phyloP scores from a whole-genome alignment of 164 flowering plant genomes.

The Vitis rupestris region DNA sequence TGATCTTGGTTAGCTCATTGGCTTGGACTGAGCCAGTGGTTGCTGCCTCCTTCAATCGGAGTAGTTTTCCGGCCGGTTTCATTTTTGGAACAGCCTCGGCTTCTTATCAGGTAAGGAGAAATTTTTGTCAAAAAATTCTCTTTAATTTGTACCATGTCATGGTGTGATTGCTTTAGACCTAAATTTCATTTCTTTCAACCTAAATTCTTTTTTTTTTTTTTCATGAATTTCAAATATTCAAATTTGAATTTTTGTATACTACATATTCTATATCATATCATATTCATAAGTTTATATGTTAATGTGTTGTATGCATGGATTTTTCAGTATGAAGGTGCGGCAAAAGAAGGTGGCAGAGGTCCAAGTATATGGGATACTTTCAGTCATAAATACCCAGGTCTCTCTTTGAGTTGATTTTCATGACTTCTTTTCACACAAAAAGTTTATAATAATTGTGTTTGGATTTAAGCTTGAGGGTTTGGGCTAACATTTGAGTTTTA shows the following conservation, averaged over 20 bases:
- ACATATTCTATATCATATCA: neutral
- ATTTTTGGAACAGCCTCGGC: slow-evolving; percentile 28
- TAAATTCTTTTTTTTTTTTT: neutral
- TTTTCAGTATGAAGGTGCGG: slow-evolving; percentile 27
- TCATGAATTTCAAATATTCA: neutral
- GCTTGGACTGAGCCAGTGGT: no score
- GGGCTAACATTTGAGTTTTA: no score
- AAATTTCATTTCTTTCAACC: neutral
- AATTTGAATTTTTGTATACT: neutral
- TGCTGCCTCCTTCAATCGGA: slow-evolving; percentile 12
- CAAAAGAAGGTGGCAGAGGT: slow-evolving; percentile 6
- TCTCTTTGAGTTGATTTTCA: neutral
- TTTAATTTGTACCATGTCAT: neutral
- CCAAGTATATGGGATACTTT: slow-evolving; percentile 15
- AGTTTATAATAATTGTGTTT: no score
- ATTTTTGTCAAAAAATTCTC: neutral
- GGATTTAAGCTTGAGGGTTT: no score
- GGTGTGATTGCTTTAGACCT: no score
- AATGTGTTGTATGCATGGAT: neutral
- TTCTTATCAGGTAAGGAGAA: slow-evolving; percentile 26
- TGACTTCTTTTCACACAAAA: no score
- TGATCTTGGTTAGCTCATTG: no score
- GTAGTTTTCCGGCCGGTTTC: slow-evolving; percentile 26
- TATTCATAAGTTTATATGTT: neutral
- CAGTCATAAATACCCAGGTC: slow-evolving; percentile 6